Percentiles rank a stretch among this genome's conserved stretches.
These are phyloP conservation scores for Coemansia sp. DNA, from an alignment of 192 early-diverging fungal species.

Conservation along the genomic window DNA sequence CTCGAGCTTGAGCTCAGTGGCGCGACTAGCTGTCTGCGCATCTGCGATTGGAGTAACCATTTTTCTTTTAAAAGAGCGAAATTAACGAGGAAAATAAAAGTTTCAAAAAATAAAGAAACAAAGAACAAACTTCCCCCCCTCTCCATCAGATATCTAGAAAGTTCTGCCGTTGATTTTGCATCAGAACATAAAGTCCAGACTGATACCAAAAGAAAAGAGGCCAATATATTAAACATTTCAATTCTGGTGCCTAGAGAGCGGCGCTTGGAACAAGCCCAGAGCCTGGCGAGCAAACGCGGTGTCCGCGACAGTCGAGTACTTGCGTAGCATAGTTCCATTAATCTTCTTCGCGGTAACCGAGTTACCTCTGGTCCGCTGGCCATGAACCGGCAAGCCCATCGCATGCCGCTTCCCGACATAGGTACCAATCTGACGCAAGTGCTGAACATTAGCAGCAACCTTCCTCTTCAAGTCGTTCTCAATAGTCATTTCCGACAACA, in stretches of 20 bases:
- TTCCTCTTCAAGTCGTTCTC: conserved; percentile 75
- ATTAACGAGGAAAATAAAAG: not conserved
- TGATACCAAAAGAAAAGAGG: not conserved
- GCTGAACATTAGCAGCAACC: conserved; percentile 68
- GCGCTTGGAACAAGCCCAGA: conserved; percentile 36
- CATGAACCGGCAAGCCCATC: conserved; percentile 84
- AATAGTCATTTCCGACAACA: conserved; percentile 86
- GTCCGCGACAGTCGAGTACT: conserved; percentile 39
- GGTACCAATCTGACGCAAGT: conserved; percentile 68
- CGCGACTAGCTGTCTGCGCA: conserved; percentile 11
- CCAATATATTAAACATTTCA: not conserved
- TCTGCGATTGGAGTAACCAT: conserved; percentile 23
- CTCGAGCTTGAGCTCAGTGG: conserved; percentile 37
- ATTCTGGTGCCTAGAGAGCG: conserved; percentile 24
- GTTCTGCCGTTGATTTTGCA: not conserved
- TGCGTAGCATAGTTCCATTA: conserved; percentile 59
- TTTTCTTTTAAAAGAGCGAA: not conserved
- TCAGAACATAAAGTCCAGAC: not conserved
- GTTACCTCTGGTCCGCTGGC: conserved; percentile 86
- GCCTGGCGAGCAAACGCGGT: conserved; percentile 15
- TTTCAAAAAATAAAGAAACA: not conserved
- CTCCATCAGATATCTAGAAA: too few relatives aligned
- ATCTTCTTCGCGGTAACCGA: conserved; percentile 81
- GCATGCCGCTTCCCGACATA: conserved; percentile 84
- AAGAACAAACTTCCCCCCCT: not conserved